A percentile compares a stretch with the other conserved stretches of the same genome.
phyloP scores from a whole-genome alignment of 345 rosid species.

The Erucastrum elatum region DNA sequence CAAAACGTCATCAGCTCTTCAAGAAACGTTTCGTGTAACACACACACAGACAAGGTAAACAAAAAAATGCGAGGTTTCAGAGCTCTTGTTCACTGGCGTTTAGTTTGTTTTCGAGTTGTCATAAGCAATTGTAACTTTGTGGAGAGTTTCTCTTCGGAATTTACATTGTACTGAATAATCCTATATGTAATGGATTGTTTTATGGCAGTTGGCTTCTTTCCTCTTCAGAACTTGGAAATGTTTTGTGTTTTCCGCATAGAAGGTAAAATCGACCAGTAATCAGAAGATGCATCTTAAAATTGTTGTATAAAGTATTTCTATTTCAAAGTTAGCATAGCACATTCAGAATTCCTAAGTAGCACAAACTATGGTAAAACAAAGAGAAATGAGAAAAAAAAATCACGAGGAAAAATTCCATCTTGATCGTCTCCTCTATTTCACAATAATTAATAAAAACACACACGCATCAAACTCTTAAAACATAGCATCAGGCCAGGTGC shows the following conservation, averaged over 20 bases:
- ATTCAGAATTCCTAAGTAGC: background rate
- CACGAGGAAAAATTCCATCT: background rate
- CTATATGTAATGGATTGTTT: background rate
- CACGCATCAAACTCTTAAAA: background rate
- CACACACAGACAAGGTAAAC: background rate
- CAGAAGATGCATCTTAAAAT: background rate
- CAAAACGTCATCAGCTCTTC: conserved; percentile 76
- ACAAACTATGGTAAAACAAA: background rate
- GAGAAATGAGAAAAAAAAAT: background rate
- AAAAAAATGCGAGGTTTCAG: background rate
- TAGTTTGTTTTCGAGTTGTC: background rate
- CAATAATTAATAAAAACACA: background rate
- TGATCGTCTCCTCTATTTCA: background rate
- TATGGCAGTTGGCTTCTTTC: no score
- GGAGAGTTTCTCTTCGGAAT: background rate
- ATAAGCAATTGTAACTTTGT: background rate
- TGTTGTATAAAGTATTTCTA: no score
- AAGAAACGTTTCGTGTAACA: conserved; percentile 47
- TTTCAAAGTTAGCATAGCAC: no score
- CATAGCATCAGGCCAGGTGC: background rate
- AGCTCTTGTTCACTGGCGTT: background rate
- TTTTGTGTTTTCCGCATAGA: background rate
- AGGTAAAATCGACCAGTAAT: background rate
- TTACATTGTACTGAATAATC: background rate
- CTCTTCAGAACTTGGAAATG: background rate